Evolutionary conservation across 495 filamentous ascomycete species (phyloP).

Genomic region (Terfezia boudieri): DNA sequence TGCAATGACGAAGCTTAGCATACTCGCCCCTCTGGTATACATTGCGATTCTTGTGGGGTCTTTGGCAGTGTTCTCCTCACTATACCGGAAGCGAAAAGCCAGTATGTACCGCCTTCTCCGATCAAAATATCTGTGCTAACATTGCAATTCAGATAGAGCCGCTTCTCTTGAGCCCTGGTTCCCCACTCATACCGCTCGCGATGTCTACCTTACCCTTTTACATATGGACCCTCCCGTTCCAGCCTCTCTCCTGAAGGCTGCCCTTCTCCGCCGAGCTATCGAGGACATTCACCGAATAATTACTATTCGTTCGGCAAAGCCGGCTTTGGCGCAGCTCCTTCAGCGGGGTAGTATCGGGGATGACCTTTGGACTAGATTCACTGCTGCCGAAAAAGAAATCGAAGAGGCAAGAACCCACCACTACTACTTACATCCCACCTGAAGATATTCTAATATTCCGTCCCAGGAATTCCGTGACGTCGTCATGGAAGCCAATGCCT

Average conservation of each 20-base stretch:
- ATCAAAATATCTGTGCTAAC: background rate
- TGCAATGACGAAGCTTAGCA: constrained; percentile 14
- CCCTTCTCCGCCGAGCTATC: constrained; percentile 67
- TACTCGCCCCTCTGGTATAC: constrained; percentile 40
- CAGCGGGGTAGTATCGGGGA: constrained; percentile 86
- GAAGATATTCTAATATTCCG: background rate
- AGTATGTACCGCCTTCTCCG: constrained; percentile 28
- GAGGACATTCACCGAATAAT: constrained; percentile 86
- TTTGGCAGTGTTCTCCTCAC: constrained; percentile 68
- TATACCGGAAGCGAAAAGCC: constrained; percentile 86
- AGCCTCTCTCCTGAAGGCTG: constrained; percentile 67
- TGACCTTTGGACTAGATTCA: constrained; percentile 84
- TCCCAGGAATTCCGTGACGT: constrained; percentile 60
- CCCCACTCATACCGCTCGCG: constrained; percentile 63
- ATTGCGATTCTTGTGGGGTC: constrained; percentile 68
- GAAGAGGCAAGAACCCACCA: constrained; percentile 33
- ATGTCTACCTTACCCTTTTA: constrained; percentile 81
- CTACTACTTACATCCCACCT: background rate
- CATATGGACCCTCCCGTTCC: constrained; percentile 60
- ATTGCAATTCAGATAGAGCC: constrained; percentile 34
- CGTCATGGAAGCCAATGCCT: constrained; percentile 83
- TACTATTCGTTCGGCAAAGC: constrained; percentile 62
- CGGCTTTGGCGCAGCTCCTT: constrained; percentile 55
- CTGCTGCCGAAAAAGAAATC: constrained; percentile 85
- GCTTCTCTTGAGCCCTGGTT: constrained; percentile 84